Base-by-base conservation (phyloP, 768 basidiomycete genomes). In the Lentinula sp. region DNA sequence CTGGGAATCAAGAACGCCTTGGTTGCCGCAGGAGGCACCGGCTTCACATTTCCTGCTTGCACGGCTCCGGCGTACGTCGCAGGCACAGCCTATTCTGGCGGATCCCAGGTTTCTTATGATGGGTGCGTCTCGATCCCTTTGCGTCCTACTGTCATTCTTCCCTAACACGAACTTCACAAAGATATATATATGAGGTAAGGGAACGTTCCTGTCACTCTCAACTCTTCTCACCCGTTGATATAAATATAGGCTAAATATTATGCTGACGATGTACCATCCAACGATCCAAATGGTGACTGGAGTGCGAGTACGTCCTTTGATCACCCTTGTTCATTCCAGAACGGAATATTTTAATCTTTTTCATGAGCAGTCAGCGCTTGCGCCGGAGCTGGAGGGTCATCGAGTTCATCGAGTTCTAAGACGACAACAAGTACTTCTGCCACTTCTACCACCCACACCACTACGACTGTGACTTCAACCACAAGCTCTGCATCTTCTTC, bases 21-120 rank as follows among this genome's bases (percentile, higher is more conserved):
- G 40, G 70, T 72, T 13, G 80, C 82, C 13, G 83, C 86, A 39
- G 86, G 87, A 51, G 84, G 85, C n/a, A 84, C 83, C 16, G 85
- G 86, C 7, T 89, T 88, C 70, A 82, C 81, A 2, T 88, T 77
- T 71, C 85, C 86, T 15, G 64, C 80, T 55, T 89, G 86, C 68
- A 76, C 80, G 43, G 83, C 85, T 9, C 75, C 83, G 16, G 77
- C 83, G 0, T 88, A 72, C 65, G 73, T 75, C 54, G 68, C 80
- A 8, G 82, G 83, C 16, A 76, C 69, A 7, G 74, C 67, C 59
- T 87, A 89, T 69, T 65, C 76, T 4, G 84, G 75, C 3, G 82
- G 82, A 31, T 72, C 78, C 2, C 67, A 76, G 63, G 86, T 84
- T 13, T 78, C 84, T 11, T 88, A 78, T 66, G 68, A 74, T 48